Percentiles rank a stretch among this genome's conserved stretches.
phyloP scores from a whole-genome alignment of 768 basidiomycete genomes.

The Boletus sp. region DNA sequence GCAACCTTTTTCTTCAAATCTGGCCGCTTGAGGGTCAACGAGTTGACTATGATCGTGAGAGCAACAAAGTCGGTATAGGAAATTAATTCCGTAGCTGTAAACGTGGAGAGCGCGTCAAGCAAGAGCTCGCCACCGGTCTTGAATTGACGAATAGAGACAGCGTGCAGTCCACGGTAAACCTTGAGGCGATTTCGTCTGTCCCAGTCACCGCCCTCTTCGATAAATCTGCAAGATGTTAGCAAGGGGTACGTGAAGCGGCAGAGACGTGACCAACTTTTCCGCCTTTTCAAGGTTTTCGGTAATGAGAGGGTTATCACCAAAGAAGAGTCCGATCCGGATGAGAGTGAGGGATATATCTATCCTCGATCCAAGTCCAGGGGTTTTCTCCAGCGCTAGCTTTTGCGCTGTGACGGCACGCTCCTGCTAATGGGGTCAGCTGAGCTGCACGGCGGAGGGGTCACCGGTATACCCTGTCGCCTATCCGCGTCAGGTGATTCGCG shows the following conservation, averaged over 20 bases:
- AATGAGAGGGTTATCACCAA: conserved; percentile 72
- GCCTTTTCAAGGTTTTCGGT: conserved; percentile 73
- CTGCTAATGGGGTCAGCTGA: conserved; percentile 37
- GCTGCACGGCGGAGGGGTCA: background rate
- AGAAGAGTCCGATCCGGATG: conserved; percentile 89
- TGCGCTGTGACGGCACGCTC: conserved; percentile 81
- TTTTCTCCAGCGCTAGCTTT: conserved; percentile 84
- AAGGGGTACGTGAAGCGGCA: background rate
- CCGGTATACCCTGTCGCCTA: conserved; percentile 69
- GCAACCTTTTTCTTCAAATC: conserved; percentile 89
- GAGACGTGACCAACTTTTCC: conserved; percentile 56
- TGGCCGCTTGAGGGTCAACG: conserved; percentile 72
- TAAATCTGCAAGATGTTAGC: conserved; percentile 50
- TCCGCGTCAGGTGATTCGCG: conserved; percentile 83
- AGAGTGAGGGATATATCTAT: conserved; percentile 92
- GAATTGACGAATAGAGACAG: conserved; percentile 87
- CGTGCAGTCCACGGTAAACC: conserved; percentile 87
- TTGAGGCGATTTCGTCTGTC: conserved; percentile 95
- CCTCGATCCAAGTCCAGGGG: conserved; percentile 85
- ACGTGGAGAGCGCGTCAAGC: conserved; percentile 89
- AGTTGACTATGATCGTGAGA: conserved; percentile 76
- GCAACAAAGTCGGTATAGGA: conserved; percentile 89
- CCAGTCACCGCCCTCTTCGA: conserved; percentile 98
- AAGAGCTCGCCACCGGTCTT: conserved; percentile 81
- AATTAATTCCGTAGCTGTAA: conserved; percentile 89